Evolutionary conservation across 2,329 filamentous ascomycete genomes (phyloP).

Genomic region (Ophiosphaerella korrae): DNA sequence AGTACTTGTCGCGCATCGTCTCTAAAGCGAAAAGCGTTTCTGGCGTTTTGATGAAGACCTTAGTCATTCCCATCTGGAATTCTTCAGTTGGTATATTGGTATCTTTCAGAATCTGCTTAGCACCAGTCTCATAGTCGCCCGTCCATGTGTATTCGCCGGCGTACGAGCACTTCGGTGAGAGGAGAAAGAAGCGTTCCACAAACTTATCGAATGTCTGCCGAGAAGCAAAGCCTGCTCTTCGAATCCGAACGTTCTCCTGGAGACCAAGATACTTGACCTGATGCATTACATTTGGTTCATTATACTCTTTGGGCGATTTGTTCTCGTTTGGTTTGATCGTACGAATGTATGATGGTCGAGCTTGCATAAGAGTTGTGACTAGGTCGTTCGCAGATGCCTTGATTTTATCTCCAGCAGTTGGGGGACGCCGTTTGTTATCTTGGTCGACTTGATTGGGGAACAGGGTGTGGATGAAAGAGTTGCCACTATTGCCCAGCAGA

Average conservation of each 20-base stretch:
- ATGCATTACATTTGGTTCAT: conserved; percentile 88
- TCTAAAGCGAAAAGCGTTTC: conserved; percentile 96
- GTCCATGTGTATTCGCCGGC: conserved; percentile 97
- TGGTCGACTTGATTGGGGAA: conserved; percentile 95
- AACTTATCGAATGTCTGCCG: conserved; percentile 98
- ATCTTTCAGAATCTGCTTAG: conserved; percentile 92
- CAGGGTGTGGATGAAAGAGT: conserved; percentile 82
- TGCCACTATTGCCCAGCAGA: conserved; percentile 81
- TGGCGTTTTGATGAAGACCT: conserved; percentile 97
- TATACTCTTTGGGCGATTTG: conserved; percentile 94
- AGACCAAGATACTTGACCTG: conserved; percentile 98
- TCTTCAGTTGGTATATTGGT: conserved; percentile 94
- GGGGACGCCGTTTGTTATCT: conserved; percentile 91
- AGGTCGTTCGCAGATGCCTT: conserved; percentile 92
- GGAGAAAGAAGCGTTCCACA: conserved; percentile 92
- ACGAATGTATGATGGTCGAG: conserved; percentile 94
- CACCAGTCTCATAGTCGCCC: conserved; percentile 83
- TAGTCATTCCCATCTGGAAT: conserved; percentile 95
- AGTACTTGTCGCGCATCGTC: conserved; percentile 96
- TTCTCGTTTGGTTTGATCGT: conserved; percentile 99
- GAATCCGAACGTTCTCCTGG: conserved; percentile 98
- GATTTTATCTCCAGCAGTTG: conserved; percentile 95
- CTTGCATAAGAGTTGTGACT: conserved; percentile 95
- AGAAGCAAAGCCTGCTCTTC: conserved; percentile 94
- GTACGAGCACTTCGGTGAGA: conserved; percentile 93